Evolutionary conservation across 192 early-diverging fungal genomes (phyloP), one percentile per base, ranked within the genome.

Genomic region (Dissophora ornata): DNA sequence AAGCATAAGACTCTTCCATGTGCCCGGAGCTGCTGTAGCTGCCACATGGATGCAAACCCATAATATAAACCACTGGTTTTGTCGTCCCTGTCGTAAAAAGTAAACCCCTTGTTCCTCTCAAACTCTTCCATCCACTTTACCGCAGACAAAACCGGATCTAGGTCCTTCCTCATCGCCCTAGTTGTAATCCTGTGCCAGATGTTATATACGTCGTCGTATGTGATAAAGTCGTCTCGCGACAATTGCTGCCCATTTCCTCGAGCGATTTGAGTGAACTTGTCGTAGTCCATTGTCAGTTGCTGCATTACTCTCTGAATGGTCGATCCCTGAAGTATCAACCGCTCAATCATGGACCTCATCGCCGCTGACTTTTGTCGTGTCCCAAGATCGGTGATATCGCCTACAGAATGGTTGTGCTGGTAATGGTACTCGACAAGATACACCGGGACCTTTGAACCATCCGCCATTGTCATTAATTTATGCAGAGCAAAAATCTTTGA

Each of bases 191-290:
- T 29, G 33, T 57, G 57, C 54, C 44, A 67, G 6, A 57, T 34
- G 24, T 67, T 67, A 16, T 65, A 73, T 0, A 73, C 70, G 36
- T 73, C 62, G 30, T 73, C 70, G 38, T 57, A 71, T 6, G 69
- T 56, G 41, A 67, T 40, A 38, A 57, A 56, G 45, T 67, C 45
- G 26, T 64, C 70, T 25, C 64, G 26, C 3, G 53, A 33, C 0
- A 67, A 49, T 2, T 45, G 44, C 24, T 55, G 38, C 6, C 54
- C 54, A 38, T 26, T 28, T 34, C 46, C 53, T 0, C 15, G 9
- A 3, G 32, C 1, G 40, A 55, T 13, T 28, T 49, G 28, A 18
- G 44, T 56, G 24, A 67, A 67, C 33, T 36, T 57, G 34, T 34
- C 64, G 28, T 67, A 50, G n/a, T 57, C 54, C 64, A 67, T 67